These are phyloP conservation scores for Akanthomyces dipterigenus DNA, from an alignment of 2,329 filamentous ascomycete species.

Conservation along the genomic window DNA sequence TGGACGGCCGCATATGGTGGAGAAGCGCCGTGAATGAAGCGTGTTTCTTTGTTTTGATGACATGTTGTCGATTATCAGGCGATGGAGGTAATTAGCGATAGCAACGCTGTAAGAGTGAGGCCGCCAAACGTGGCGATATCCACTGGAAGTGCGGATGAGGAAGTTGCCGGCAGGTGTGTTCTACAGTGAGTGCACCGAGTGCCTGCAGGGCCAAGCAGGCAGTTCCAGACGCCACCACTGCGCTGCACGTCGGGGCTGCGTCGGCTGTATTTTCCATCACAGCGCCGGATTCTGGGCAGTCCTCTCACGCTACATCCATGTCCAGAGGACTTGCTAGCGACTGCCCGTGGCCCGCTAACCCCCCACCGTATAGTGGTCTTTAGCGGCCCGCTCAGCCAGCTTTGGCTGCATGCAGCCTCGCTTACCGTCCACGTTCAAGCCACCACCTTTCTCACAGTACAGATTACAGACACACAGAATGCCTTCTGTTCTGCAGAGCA, in stretches of 20 bases:
- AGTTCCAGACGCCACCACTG: no score
- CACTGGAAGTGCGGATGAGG: neutral
- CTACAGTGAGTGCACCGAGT: no score
- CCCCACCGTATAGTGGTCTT: neutral
- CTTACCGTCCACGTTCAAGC: neutral
- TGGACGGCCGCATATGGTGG: neutral
- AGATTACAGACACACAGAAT: no score
- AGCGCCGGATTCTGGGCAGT: no score
- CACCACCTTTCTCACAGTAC: neutral
- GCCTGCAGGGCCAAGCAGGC: no score
- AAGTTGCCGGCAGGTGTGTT: no score
- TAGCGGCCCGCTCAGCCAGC: neutral
- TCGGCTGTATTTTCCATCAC: no score
- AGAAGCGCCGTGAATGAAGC: neutral
- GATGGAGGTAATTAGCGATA: neutral
- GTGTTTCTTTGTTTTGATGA: neutral
- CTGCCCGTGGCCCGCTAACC: neutral
- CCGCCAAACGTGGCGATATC: neutral
- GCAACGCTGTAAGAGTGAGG: neutral
- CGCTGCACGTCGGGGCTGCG: no score
- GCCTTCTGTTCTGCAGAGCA: no score
- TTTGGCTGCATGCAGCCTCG: conserved; percentile 6
- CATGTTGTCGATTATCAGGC: neutral
- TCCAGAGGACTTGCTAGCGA: no score
- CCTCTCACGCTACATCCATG: no score